These are phyloP conservation scores for Xerocomus nothofagi DNA, from an alignment of 1,284 basidiomycete species.

Conservation along the genomic window DNA sequence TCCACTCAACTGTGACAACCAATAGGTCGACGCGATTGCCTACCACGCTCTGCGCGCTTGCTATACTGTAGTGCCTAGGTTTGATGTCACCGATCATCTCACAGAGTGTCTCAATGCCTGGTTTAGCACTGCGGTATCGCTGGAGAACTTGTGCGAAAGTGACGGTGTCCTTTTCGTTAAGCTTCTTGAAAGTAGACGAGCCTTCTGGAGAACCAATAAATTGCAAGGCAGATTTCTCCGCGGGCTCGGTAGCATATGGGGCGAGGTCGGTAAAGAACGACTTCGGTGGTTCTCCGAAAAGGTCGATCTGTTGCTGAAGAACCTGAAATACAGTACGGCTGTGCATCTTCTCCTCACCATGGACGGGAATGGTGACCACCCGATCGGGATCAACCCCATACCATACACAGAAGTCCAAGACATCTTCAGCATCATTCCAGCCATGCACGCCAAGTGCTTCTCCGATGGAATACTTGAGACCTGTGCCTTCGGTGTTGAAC, in stretches of 20 bases:
- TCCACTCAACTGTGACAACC: slow-evolving; percentile 97
- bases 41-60: slow-evolving; percentile 91
- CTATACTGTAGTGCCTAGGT: slow-evolving; percentile 98
- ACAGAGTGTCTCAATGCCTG: slow-evolving; percentile 82
- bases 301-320: slow-evolving; percentile 94
- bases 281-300: slow-evolving; percentile 96
- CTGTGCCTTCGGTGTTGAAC: slow-evolving; percentile 90
- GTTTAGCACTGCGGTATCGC: slow-evolving; percentile 80
- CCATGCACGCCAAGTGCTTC: slow-evolving; percentile 98
- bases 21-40: slow-evolving; percentile 93
- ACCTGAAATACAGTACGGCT: slow-evolving; percentile 95
- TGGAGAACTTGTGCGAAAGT: slow-evolving; percentile 89
- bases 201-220: slow-evolving; percentile 97
- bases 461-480: slow-evolving; percentile 93
- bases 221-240: slow-evolving; percentile 81
- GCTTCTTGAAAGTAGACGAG: slow-evolving; percentile 89
- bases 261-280: slow-evolving; percentile 92
- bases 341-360: slow-evolving; percentile 64
- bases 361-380: slow-evolving; percentile 79
- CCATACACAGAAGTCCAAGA: slow-evolving; percentile 88
- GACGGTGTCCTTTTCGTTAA: slow-evolving; percentile 93
- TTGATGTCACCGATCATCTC: slow-evolving; percentile 92
- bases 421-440: slow-evolving; percentile 93
- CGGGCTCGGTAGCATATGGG: slow-evolving; percentile 67
- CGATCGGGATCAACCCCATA: slow-evolving; percentile 85